phyloP scores from a whole-genome alignment of 1,139 yeast species.

The Lodderomyces metapsilosis region DNA sequence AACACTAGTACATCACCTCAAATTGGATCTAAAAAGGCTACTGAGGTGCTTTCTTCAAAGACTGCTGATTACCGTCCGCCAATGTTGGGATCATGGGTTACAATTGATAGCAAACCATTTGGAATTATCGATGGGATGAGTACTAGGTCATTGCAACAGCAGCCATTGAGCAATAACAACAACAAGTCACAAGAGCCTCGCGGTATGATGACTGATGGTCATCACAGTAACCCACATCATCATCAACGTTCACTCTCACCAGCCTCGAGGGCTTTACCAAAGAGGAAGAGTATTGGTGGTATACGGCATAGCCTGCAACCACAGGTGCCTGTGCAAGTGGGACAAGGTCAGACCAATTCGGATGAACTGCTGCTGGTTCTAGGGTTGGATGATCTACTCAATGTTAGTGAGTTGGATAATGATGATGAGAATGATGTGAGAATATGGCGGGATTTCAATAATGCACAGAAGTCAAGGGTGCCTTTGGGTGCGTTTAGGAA shows the following conservation, averaged over 20 bases:
- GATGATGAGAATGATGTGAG: slow-evolving; percentile 58
- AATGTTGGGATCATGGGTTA: slow-evolving; percentile 87
- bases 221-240: too few relatives aligned
- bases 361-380: slow-evolving; percentile 39
- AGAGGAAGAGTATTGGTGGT: slow-evolving; percentile 4
- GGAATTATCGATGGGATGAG: slow-evolving; percentile 93
- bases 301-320: slow-evolving; percentile 1
- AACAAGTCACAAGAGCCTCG: background rate
- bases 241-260: background rate
- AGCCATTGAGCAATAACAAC: background rate
- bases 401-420: slow-evolving; percentile 85
- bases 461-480: slow-evolving; percentile 54
- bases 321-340: slow-evolving; percentile 8
- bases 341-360: slow-evolving; percentile 3
- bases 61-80: slow-evolving; percentile 89
- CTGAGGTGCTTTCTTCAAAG: slow-evolving; percentile 84
- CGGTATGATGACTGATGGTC: background rate
- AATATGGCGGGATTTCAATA: slow-evolving; percentile 54
- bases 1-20: slow-evolving; percentile 42
- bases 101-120: slow-evolving; percentile 75
- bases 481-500: slow-evolving; percentile 90
- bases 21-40: slow-evolving; percentile 74
- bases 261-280: background rate
- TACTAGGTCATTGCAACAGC: slow-evolving; percentile 61
- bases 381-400: slow-evolving; percentile 80